Evolutionary conservation across 352 stramenopile genomes (phyloP), one percentile per base, ranked within the genome.

Genomic region (Globisporangium solare): DNA sequence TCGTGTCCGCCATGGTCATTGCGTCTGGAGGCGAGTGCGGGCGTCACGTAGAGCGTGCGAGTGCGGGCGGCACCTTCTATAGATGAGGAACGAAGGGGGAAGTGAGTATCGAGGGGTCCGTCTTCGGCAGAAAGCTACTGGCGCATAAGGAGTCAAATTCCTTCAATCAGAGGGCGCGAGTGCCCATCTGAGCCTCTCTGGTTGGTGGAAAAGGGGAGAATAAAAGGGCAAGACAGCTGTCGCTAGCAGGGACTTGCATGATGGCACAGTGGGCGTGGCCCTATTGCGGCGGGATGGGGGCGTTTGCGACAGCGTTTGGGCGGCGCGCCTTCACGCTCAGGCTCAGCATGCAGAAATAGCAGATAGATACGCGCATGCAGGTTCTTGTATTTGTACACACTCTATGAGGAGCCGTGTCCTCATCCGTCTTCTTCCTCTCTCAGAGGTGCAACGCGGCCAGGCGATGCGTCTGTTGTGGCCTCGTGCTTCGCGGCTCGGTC

Each of bases 1-100:
- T 6, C 39, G 39, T n/a, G 39, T 43, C 39, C 21, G 47, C 24
- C 55, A 61, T 55, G 18, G 47, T 47, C 55, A 61, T 61, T 43
- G 39, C 39, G 39, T 43, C 13, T 42, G 37, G 39, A 43, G 39
- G 6, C 27, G 24, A 27, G 24, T 43, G 39, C 39, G 4, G 39
- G 4, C 39, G 39, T n/a, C 13, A 15, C 12, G 39, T 43, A n/a
- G 39, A 42, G 37, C 11, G 37, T 7, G 6, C 11, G 37, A 17
- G 37, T 42, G 10, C 2, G 6, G 27, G n/a, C n/a, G n/a, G n/a
- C n/a, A n/a, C n/a, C 27, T 8, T 35, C 27, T 35, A 35, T 35
- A 31, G 24, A 31, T 7, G 27, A 35, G 7, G 39, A 10, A 6
- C 3, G 10, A 18, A 6, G 12, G 17, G 39, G 39, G 39, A n/a